Conservation (phyloP, 1,139 yeast species). For the Hyphopichia buzzinii region DNA sequence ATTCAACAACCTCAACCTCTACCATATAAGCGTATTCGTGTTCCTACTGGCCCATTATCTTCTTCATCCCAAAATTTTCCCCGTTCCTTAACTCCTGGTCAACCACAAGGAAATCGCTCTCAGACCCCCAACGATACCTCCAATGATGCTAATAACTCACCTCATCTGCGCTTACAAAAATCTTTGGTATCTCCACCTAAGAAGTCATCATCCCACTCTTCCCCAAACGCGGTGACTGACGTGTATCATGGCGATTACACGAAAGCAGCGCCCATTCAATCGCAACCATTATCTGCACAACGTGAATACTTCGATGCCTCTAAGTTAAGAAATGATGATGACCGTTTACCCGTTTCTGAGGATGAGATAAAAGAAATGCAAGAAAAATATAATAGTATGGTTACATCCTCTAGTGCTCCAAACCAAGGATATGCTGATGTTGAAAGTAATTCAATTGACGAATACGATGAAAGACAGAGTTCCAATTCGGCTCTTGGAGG, state of each 20-base stretch:
- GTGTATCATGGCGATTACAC: constrained; percentile 49
- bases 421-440: too few species aligned
- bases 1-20: constrained; percentile 3
- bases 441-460: constrained; percentile 16
- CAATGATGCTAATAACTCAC: not conserved
- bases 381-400: constrained; percentile 22
- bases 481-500: constrained; percentile 12
- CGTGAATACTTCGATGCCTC: constrained; percentile 37
- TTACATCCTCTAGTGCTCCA: constrained; percentile 7
- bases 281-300: constrained; percentile 59
- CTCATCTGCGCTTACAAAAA: not conserved
- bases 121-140: not conserved
- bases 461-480: constrained; percentile 11
- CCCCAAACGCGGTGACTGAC: constrained; percentile 34
- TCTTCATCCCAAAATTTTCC: constrained; percentile 11
- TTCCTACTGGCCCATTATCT: constrained; percentile 7
- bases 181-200: not conserved
- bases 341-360: constrained; percentile 35
- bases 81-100: constrained; percentile 8
- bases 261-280: constrained; percentile 48
- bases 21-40: constrained; percentile 3
- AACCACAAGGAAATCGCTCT: not conserved
- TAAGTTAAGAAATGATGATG: constrained; percentile 21
- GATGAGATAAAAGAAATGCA: constrained; percentile 42
- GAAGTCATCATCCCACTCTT: constrained; percentile 1